A percentile compares a stretch with the other conserved stretches of the same genome.
Conservation (phyloP, 176 grass and related monocot genomes). For the Bothriochloa decipiens region DNA sequence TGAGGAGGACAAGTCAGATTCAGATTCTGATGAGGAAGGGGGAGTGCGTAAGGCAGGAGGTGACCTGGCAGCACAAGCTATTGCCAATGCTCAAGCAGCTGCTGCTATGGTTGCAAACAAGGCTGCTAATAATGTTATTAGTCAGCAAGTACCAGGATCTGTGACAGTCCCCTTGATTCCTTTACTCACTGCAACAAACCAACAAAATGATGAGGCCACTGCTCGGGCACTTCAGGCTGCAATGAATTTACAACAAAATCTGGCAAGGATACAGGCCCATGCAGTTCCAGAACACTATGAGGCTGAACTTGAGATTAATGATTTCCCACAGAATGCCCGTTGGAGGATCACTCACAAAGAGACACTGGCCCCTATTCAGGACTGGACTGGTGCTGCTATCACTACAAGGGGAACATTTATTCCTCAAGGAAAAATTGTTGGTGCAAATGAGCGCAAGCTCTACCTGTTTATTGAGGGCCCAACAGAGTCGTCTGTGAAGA, state of each 20-base stretch:
- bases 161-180: conserved; percentile 55
- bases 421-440: conserved; percentile 81
- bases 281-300: conserved; percentile 92
- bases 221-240: conserved; percentile 90
- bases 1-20: conserved; percentile 94
- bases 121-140: conserved; percentile 53
- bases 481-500: conserved; percentile 86
- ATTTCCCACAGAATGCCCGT: conserved; percentile 92
- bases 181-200: conserved; percentile 44
- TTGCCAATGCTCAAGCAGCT: conserved; percentile 68
- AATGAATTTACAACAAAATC: conserved; percentile 79
- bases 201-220: conserved; percentile 76
- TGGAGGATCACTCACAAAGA: conserved; percentile 98
- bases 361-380: conserved; percentile 85
- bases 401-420: conserved; percentile 85
- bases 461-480: conserved; percentile 94
- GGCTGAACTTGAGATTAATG: conserved; percentile 95
- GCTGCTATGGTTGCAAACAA: conserved; percentile 66
- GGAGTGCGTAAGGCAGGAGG: conserved; percentile 79
- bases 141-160: conserved; percentile 45
- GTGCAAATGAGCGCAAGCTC: conserved; percentile 82
- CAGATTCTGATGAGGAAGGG: conserved; percentile 88
- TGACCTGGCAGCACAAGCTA: conserved; percentile 63
- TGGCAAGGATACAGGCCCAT: conserved; percentile 92
- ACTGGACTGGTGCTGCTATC: conserved; percentile 89